Percentiles rank a stretch among this genome's conserved stretches.
Evolutionary conservation across 208 protist genomes (phyloP).

Genomic region (Angomonas deanei): DNA sequence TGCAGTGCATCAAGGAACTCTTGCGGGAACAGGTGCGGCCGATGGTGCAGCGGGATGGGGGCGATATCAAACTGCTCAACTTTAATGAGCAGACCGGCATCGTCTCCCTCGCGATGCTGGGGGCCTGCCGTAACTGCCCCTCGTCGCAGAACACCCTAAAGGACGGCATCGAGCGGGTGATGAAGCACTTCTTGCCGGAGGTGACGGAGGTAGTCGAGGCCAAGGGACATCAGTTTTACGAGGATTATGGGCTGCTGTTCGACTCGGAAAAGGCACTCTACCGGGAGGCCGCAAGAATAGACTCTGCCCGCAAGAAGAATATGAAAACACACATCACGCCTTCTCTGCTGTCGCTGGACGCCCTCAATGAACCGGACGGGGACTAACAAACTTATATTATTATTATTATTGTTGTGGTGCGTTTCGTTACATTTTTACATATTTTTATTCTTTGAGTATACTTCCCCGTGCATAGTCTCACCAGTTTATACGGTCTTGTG

Average conservation of each 20-base stretch:
- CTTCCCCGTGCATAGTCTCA: no score
- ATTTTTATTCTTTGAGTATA: background rate
- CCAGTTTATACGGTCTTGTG: no score
- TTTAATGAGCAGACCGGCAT: constrained; percentile 86
- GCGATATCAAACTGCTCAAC: constrained; percentile 85
- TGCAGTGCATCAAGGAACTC: constrained; percentile 94
- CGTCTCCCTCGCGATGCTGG: constrained; percentile 87
- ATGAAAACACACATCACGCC: constrained; percentile 40
- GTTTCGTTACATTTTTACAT: no score
- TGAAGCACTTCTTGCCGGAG: constrained; percentile 92
- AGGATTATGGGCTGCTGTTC: constrained; percentile 76
- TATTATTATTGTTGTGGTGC: background rate
- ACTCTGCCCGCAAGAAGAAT: constrained; percentile 41
- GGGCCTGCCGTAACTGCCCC: constrained; percentile 86
- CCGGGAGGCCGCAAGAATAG: constrained; percentile 58
- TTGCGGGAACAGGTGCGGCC: constrained; percentile 85
- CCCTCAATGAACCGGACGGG: constrained; percentile 81
- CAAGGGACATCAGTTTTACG: constrained; percentile 76
- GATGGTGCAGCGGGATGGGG: constrained; percentile 92
- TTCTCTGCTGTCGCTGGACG: constrained; percentile 63
- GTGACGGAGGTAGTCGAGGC: constrained; percentile 75
- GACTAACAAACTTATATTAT: constrained; percentile 21
- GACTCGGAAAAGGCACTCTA: constrained; percentile 74
- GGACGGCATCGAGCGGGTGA: constrained; percentile 86
- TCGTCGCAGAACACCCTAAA: constrained; percentile 89